phyloP scores from a whole-genome alignment of 257 asterid species.

The Echium plantagineum region DNA sequence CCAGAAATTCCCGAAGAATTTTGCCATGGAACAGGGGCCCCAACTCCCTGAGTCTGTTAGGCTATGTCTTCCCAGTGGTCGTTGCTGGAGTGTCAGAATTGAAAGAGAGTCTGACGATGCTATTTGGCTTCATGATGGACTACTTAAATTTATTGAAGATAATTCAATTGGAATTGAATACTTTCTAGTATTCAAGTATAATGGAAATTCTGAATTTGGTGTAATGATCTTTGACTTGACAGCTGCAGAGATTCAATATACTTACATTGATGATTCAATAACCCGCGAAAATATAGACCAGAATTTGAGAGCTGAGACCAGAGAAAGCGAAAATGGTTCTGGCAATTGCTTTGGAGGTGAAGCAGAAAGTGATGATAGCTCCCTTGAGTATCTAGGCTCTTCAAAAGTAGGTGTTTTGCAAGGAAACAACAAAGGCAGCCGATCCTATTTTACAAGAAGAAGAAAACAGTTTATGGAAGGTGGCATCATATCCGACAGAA shows the following conservation, averaged over 20 bases:
- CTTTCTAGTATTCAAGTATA: constrained; percentile 10
- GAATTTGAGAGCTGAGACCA: not conserved
- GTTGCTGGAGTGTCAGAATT: not conserved
- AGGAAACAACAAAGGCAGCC: not conserved
- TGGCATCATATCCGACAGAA: not conserved
- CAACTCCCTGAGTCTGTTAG: not conserved
- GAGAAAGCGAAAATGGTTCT: not conserved
- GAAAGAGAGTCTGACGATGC: not conserved
- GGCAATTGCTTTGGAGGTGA: too few species aligned
- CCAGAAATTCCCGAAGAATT: not conserved
- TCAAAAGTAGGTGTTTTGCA: not conserved
- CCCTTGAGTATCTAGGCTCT: not conserved
- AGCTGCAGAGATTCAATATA: constrained; percentile 15
- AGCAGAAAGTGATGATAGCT: not conserved
- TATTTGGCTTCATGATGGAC: constrained; percentile 14
- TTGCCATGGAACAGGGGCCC: not conserved
- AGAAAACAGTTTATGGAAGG: not conserved
- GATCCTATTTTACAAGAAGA: not conserved
- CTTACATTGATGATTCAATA: not conserved
- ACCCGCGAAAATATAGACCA: not conserved
- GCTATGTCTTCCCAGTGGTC: not conserved
- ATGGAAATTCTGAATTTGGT: constrained; percentile 6
- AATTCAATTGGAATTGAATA: constrained; percentile 4
- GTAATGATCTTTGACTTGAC: too few species aligned
- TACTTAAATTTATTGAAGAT: constrained; percentile 9